Evolutionary conservation across 257 asterid species (phyloP).

Genomic region (Penstemon barbatus): DNA sequence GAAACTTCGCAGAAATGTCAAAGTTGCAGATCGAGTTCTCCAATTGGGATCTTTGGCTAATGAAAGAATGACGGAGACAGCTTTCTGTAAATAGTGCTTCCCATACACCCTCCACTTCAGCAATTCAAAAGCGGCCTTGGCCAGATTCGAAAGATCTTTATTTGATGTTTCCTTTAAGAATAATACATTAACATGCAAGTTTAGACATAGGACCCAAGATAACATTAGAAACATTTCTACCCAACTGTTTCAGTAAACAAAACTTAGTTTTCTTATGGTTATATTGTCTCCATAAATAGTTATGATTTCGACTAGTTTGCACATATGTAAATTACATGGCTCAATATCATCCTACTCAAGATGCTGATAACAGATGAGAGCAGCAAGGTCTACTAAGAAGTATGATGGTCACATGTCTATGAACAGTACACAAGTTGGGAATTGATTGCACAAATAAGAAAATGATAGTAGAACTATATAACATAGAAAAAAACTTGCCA

Average conservation of each 20-base stretch:
- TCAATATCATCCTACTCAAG: slow-evolving; percentile 4
- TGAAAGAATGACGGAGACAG: slow-evolving; percentile 61
- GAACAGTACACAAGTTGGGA: not conserved
- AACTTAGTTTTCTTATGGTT: not conserved
- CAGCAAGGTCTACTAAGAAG: slow-evolving; percentile 21
- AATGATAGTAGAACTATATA: slow-evolving; percentile 11
- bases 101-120: slow-evolving; percentile 79
- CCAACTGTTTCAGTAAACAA: slow-evolving; percentile 13
- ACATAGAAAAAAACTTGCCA: not conserved
- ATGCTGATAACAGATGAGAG: slow-evolving; percentile 8
- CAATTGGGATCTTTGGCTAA: slow-evolving; percentile 82
- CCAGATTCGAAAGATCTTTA: slow-evolving; percentile 86
- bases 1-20: slow-evolving; percentile 88
- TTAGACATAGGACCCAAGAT: slow-evolving; percentile 16
- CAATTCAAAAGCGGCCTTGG: slow-evolving; percentile 88
- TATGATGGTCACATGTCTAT: not conserved
- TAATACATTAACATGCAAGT: slow-evolving; percentile 25
- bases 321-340: not conserved
- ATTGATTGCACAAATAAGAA: slow-evolving; percentile 3
- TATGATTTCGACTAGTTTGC: not conserved
- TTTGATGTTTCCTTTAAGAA: slow-evolving; percentile 81
- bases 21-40: slow-evolving; percentile 93
- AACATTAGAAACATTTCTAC: not conserved
- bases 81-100: slow-evolving; percentile 68
- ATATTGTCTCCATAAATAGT: not conserved